Base-by-base conservation (phyloP, 306 rosid genomes). In the Prunus fruticosa region DNA sequence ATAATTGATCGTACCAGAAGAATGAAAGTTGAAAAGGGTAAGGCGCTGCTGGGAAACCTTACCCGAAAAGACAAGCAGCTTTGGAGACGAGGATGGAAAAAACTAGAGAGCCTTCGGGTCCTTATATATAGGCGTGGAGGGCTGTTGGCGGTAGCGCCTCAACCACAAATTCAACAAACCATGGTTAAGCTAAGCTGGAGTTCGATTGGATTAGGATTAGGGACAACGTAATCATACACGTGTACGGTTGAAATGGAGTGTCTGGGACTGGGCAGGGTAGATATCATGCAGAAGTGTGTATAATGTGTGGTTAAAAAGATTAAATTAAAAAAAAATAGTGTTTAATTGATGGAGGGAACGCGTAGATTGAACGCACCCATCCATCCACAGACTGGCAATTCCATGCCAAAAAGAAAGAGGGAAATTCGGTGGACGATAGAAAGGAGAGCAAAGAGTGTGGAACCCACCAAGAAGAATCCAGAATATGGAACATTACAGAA, bases 281-380 rank as follows among this genome's bases (percentile, higher is more conserved):
- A 1, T 74, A 84, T 84, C 25, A 14, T 3, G 6, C 67, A 4
- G 20, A 2, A 20, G 13, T n/a, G 22, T 1, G 22, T 1, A 7
- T 20, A 2, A 14, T 6, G 53, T 50, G 18, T 6, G 53, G 5
- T 50, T 14, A 1, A 11, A 50, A 50, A 50, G 15, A 4, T 50
- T 50, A 50, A 50, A 27, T 2, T 2, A 0, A 0, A 32, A 1
- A 0, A 32, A 32, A 62, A 2, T 0, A 6, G 43, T 2, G 43
- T 38, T 62, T 28, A 20, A 2, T 30, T 7, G 19, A 12, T 63
- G 9, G 20, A 23, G 28, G 50, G 25, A 32, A 67, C 76, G 84
- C 84, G 82, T 77, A 14, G 30, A 13, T 13, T 73, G 49, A 74
- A 84, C 87, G 87, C 82, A 34, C 22, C 56, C 43, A 38, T 9